phyloP scores from a whole-genome alignment of 2,329 filamentous ascomycete genomes.

The Mariannaea elegans region DNA sequence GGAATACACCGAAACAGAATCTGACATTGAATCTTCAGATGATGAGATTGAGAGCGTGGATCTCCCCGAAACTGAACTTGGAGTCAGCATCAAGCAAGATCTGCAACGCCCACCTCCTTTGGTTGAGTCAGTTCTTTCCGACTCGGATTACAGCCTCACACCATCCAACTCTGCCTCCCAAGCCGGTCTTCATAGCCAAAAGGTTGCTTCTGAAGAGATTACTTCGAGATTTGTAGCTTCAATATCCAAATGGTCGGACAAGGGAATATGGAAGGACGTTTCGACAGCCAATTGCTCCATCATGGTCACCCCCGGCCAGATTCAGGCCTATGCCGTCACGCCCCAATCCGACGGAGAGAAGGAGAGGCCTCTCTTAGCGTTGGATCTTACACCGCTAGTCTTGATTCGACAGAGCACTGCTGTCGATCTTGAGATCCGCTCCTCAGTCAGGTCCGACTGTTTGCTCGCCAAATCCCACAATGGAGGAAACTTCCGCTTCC shows the following conservation, averaged over 20 bases:
- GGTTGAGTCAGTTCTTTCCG: constrained; percentile 54
- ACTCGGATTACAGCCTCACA: constrained; percentile 69
- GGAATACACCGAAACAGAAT: constrained; percentile 59
- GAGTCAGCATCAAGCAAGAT: constrained; percentile 61
- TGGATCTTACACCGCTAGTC: constrained; percentile 91
- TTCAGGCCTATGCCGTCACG: constrained; percentile 62
- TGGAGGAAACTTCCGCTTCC: constrained; percentile 85
- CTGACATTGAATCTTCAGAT: constrained; percentile 57
- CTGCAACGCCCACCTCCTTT: constrained; percentile 34
- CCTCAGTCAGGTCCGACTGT: constrained; percentile 78
- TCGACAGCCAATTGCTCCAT: constrained; percentile 62
- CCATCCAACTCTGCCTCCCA: constrained; percentile 88
- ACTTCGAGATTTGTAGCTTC: constrained; percentile 59
- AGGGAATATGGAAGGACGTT: constrained; percentile 69
- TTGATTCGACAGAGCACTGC: constrained; percentile 90
- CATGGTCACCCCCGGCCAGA: constrained; percentile 64
- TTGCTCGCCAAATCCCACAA: constrained; percentile 71
- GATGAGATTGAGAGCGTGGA: constrained; percentile 69
- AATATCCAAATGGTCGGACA: constrained; percentile 71
- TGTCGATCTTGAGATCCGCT: constrained; percentile 93
- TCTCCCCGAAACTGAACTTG: constrained; percentile 66
- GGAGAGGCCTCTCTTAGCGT: constrained; percentile 66
- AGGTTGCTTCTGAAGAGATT: constrained; percentile 49
- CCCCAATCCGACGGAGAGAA: constrained; percentile 36
- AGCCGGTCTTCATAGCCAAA: constrained; percentile 63